Percentiles rank a stretch among this genome's conserved stretches.
These are phyloP conservation scores for Epicoccum sorghinum DNA, from an alignment of 2,329 filamentous ascomycete species.

Conservation along the genomic window DNA sequence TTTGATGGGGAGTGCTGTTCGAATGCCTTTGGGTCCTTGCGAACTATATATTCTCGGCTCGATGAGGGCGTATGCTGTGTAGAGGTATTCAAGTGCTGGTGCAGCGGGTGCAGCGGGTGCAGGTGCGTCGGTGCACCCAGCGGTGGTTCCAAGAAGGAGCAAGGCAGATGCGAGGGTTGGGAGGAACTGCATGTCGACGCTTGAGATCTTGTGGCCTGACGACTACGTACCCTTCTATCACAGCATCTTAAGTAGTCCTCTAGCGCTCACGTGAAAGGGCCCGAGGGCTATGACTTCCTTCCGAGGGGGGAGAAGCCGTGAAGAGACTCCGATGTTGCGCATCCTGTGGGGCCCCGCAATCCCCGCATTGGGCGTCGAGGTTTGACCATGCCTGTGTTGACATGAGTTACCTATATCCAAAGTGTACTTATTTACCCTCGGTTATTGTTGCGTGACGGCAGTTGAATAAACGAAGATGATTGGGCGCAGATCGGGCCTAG, in stretches of 20 bases:
- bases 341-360: background rate
- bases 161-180: background rate
- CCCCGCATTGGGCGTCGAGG: background rate
- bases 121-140: background rate
- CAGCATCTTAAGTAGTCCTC: background rate
- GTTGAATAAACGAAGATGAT: too few species aligned
- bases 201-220: background rate
- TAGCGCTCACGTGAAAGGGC: background rate
- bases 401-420: too few species aligned
- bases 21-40: constrained; percentile 31
- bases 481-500: too few species aligned
- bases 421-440: too few species aligned
- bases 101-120: background rate
- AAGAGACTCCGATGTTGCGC: background rate
- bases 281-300: background rate
- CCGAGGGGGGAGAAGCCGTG: background rate
- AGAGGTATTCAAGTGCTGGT: constrained; percentile 35
- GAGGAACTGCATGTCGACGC: background rate
- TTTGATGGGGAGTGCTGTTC: constrained; percentile 37
- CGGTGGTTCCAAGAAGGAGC: background rate
- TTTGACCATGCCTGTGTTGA: too few species aligned
- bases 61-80: constrained; percentile 35
- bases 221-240: background rate
- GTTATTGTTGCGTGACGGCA: too few species aligned
- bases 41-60: constrained; percentile 27